Base-by-base conservation (phyloP, 495 filamentous ascomycete genomes). In the Penicillium bialowiezense region DNA sequence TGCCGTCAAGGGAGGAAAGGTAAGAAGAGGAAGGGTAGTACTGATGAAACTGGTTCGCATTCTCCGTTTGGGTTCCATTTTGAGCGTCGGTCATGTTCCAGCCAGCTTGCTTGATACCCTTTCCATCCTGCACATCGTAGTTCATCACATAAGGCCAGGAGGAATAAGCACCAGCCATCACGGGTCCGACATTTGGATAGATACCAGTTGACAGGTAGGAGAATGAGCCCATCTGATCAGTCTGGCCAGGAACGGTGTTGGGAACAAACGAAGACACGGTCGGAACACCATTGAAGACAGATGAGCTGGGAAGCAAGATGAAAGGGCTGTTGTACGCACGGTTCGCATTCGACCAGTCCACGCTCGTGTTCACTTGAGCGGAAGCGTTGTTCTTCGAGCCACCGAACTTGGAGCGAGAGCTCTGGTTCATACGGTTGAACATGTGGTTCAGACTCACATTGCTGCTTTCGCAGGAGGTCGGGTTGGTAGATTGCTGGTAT, bases 241-340 rank as follows among this genome's bases (percentile, higher is more conserved):
- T 20, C 33, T 68, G 61, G n/a, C 48, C 48, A 13, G 52, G 36
- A 28, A 64, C 47, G 7, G 58, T 28, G 31, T 32, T 41, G 2
- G 60, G 43, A 6, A 57, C 32, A 39, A 63, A 66, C 3, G 63
- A 47, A n/a, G 69, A 33, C 7, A 63, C 48, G 15, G 52, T 62
- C 19, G 54, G 48, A 9, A 67, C 31, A n/a, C 64, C 57, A 47
- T 51, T 50, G 37, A 65, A 58, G 5, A 70, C 39, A 9, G 50
- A 21, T 2, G 58, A 54, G 28, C 61, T 69, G 15, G 67, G 69
- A 2, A 67, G 39, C 26, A 70, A 41, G 20, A 71, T 52, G 29
- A 65, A 50, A 14, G 62, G 67, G 24, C 58, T 67, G 42, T 60
- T 56, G 48, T 65, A 72, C 0, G 53, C 36, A 44, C 61, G 63